A percentile compares a stretch with the other conserved stretches of the same genome.
These are phyloP conservation scores for Phycomyces nitens DNA, from an alignment of 192 early-diverging fungal genomes.

Conservation along the genomic window DNA sequence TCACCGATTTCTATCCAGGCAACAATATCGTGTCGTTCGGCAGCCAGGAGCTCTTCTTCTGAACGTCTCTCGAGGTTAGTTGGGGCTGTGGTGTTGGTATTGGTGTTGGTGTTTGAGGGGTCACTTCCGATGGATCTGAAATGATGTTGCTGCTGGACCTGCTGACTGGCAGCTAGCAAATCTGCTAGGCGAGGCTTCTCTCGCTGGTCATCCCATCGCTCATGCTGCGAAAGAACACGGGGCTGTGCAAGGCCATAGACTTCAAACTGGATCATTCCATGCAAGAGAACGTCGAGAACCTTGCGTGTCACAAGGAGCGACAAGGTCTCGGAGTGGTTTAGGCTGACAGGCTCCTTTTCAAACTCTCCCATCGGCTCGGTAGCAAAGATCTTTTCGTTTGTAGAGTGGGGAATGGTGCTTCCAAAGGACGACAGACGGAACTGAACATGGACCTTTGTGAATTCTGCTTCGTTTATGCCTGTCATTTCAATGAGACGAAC, in stretches of 20 bases:
- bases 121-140: neutral
- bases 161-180: neutral
- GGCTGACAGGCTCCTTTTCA: slow-evolving; percentile 42
- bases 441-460: slow-evolving; percentile 68
- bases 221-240: slow-evolving; percentile 37
- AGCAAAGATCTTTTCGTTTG: slow-evolving; percentile 50
- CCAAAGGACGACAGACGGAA: slow-evolving; percentile 67
- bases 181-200: slow-evolving; percentile 22
- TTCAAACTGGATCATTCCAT: slow-evolving; percentile 43
- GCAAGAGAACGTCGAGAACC: slow-evolving; percentile 18
- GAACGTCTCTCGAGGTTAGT: slow-evolving; percentile 24
- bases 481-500: slow-evolving; percentile 54
- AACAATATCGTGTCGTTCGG: slow-evolving; percentile 66
- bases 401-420: slow-evolving; percentile 34
- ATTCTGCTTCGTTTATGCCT: slow-evolving; percentile 58
- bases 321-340: slow-evolving; percentile 50
- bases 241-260: slow-evolving; percentile 48
- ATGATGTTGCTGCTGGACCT: slow-evolving; percentile 9
- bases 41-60: slow-evolving; percentile 59
- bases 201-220: slow-evolving; percentile 52
- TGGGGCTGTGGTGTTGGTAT: neutral
- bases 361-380: slow-evolving; percentile 59
- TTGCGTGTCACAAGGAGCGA: slow-evolving; percentile 33
- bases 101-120: slow-evolving; percentile 2
- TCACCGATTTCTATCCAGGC: slow-evolving; percentile 70